A percentile compares a stretch with the other conserved stretches of the same genome.
Conservation (phyloP, 345 rosid genomes). For the Brassica carinata region DNA sequence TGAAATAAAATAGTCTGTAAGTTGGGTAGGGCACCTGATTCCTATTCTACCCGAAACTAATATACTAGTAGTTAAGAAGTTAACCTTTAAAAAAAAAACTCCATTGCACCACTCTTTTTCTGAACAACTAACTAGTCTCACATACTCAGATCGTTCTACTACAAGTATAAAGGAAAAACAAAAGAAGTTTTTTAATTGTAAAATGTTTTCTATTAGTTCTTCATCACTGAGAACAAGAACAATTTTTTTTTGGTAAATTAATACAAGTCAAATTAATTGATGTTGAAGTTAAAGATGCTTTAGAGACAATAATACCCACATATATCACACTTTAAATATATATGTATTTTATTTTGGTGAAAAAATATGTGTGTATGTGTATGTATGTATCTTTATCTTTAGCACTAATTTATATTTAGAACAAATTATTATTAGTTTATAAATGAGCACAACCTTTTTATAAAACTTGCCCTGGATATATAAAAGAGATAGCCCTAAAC, state of each 20-base stretch:
- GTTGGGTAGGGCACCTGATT: constrained; percentile 40
- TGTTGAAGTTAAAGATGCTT: no score
- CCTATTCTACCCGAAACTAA: constrained; percentile 29
- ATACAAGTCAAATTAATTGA: not conserved
- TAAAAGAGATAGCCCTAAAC: constrained; percentile 24
- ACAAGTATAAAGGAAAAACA: not conserved
- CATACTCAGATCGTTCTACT: not conserved
- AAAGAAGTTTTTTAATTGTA: not conserved
- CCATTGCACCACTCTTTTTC: no score
- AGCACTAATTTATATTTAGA: not conserved
- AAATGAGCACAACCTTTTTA: constrained; percentile 9
- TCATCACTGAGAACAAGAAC: not conserved
- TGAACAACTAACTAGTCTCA: not conserved
- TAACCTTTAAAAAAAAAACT: not conserved
- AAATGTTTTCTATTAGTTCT: not conserved
- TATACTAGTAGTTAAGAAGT: not conserved
- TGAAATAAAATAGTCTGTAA: constrained; percentile 15
- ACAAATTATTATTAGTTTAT: constrained; percentile 21
- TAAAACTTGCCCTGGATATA: not conserved
- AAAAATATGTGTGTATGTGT: not conserved
- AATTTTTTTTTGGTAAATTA: not conserved
- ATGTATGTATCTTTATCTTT: not conserved
- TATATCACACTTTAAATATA: not conserved
- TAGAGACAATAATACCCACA: not conserved
- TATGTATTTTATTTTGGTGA: not conserved